Evolutionary conservation across 768 basidiomycete species (phyloP).

Genomic region (Cubamyces lactineus): DNA sequence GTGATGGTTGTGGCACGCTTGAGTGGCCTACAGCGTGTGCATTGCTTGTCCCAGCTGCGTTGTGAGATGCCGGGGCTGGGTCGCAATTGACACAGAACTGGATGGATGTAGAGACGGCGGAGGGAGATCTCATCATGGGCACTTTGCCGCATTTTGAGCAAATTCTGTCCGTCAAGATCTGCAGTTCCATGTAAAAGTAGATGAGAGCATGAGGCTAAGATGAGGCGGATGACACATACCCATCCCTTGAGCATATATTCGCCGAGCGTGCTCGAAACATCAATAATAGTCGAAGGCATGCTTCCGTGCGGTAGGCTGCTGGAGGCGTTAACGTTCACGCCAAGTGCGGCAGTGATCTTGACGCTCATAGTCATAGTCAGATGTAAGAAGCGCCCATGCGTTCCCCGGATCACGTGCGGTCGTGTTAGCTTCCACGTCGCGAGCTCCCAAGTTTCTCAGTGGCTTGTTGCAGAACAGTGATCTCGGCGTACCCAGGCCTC

Average conservation of each 20-base stretch:
- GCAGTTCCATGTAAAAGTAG: background rate
- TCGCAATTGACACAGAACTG: constrained; percentile 72
- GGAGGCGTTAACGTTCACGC: too few species aligned
- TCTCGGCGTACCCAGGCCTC: too few species aligned
- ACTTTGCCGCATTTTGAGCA: constrained; percentile 64
- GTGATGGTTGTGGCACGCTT: background rate
- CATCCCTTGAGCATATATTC: constrained; percentile 79
- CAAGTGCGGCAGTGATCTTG: background rate
- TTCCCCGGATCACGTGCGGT: constrained; percentile 1
- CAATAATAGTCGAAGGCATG: constrained; percentile 53
- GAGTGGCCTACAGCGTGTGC: background rate
- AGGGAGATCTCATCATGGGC: constrained; percentile 78
- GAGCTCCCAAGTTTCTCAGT: background rate
- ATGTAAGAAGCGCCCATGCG: constrained; percentile 5
- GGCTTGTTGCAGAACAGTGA: too few species aligned
- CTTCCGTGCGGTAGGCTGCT: background rate
- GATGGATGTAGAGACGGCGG: constrained; percentile 38
- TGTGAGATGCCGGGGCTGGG: constrained; percentile 10
- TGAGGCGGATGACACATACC: constrained; percentile 45
- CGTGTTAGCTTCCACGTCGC: constrained; percentile 9
- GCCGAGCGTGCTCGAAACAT: constrained; percentile 66
- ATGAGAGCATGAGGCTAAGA: background rate
- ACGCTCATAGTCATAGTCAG: constrained; percentile 1
- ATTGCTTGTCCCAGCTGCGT: constrained; percentile 2
- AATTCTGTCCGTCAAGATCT: constrained; percentile 68